Base-by-base conservation (phyloP, 352 stramenopile genomes). In the Achlya hypogyna region DNA sequence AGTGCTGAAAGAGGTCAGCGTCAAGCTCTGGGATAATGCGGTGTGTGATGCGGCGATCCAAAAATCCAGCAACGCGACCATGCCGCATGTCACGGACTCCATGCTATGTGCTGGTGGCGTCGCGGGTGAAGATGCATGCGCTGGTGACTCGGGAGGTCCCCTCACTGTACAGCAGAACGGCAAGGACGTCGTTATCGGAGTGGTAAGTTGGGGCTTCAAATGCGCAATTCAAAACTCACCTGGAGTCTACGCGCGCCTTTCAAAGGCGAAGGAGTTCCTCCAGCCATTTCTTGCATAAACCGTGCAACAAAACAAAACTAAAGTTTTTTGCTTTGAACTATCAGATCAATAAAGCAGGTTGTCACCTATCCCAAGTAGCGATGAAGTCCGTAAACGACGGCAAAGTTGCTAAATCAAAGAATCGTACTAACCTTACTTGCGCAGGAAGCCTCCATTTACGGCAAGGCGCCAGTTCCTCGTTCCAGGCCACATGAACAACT, bases 201-300 rank as follows among this genome's bases (percentile, higher is more conserved):
- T 89, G 23, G 78, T 84, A 16, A 87, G 78, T 62, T 89, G 78
- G 78, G 79, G 78, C 18, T 75, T 77, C 59, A 78, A 75, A 16
- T 89, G 81, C 35, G 79, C 75, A 1, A 69, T 71, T 10, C 69
- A 67, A n/a, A 74, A 74, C 27, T 69, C 83, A 27, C 75, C 75
- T 4, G 74, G 74, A 2, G 59, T 82, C 32, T 82, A 82, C 62
- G 69, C 65, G 38, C 75, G 75, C 16, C 63, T 79, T 9, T 69
- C 66, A 8, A 64, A 40, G 22, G 25, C 78, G 20, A 20, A 28
- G 2, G 22, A 47, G 8, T 81, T 81, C 47, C 75, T 79, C 23
- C 45, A 72, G 16, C 69, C 69, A 9, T 74, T n/a, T 9, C 38
- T 45, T n/a, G n/a, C n/a, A n/a, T n/a, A n/a, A n/a, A n/a, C n/a